Evolutionary conservation across 2,329 filamentous ascomycete genomes (phyloP), one percentile per base, ranked within the genome.

Genomic region (Scedosporium dehoogii): DNA sequence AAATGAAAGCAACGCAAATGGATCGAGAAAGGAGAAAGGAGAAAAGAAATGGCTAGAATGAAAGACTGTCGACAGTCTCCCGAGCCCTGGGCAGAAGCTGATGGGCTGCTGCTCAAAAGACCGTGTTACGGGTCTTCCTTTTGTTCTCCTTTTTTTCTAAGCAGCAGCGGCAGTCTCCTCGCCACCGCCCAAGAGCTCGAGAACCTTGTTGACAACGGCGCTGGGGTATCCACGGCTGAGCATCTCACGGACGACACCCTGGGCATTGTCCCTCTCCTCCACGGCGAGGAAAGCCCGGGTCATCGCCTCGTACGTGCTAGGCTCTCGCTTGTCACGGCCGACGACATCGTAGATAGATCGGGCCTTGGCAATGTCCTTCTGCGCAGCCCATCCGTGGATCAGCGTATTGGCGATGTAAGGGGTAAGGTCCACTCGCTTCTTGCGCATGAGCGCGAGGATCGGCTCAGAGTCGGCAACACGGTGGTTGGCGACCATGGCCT

Each of bases 291-390:
- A 97, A 0, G 94, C 94, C 56, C 94, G 85, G 4, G 92, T 96
- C 94, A 99, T 99, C 48, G 93, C 92, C 77, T 99, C 94, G 74
- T 99, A 99, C 4, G 94, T 99, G 79, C 92, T 97, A 3, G 94
- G 94, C 78, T 99, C 94, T 63, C 94, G 87, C 77, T 88, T 92
- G 62, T 86, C 83, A 29, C 85, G 82, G 7, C 87, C 84, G 3
- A 99, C 87, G n/a, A 83, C 81, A 64, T 89, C 83, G 72, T 96
- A 99, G 65, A 97, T 86, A 25, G 82, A 78, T 70, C 87, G 85
- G 18, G 92, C 90, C 74, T 91, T 92, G 64, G 78, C 76, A 55
- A 97, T 89, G 66, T 96, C 84, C 75, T 89, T 88, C 73, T 90
- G 89, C 14, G 88, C 83, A 23, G 93, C 91, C 93, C 94, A 99